A percentile compares a stretch with the other conserved stretches of the same genome.
Conservation (phyloP, 768 basidiomycete species). For the Pholiota microspora region DNA sequence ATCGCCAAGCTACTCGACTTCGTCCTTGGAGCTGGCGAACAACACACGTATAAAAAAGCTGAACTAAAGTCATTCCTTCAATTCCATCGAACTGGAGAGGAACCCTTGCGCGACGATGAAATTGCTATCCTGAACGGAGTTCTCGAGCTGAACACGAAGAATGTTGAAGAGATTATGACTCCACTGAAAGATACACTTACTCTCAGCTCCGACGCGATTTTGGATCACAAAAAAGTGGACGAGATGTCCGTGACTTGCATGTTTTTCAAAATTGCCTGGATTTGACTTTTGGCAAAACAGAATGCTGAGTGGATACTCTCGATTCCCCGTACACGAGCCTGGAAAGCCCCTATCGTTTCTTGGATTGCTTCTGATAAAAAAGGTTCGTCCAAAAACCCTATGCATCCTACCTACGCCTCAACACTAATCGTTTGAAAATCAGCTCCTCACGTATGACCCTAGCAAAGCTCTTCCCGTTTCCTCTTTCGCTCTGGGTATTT, state of each 20-base stretch:
- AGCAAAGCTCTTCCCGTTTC: slow-evolving; percentile 73
- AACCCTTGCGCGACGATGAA: slow-evolving; percentile 78
- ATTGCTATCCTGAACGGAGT: slow-evolving; percentile 81
- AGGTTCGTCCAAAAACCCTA: slow-evolving; percentile 51
- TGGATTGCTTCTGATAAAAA: slow-evolving; percentile 82
- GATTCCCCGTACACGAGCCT: slow-evolving; percentile 85
- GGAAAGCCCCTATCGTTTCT: slow-evolving; percentile 68
- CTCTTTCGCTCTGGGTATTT: slow-evolving; percentile 71
- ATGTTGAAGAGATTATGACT: slow-evolving; percentile 80
- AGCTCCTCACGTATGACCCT: slow-evolving; percentile 91
- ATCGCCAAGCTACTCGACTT: slow-evolving; percentile 80
- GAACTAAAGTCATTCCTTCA: slow-evolving; percentile 77
- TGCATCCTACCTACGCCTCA: too few species aligned
- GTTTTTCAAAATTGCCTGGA: slow-evolving; percentile 6
- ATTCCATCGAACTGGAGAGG: slow-evolving; percentile 76
- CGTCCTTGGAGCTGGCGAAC: slow-evolving; percentile 73
- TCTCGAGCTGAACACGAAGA: slow-evolving; percentile 73
- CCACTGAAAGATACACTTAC: slow-evolving; percentile 85
- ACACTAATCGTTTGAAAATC: too few species aligned
- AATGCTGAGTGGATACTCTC: slow-evolving; percentile 82
- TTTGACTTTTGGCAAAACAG: slow-evolving; percentile 27
- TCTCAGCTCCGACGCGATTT: slow-evolving; percentile 69
- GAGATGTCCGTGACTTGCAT: slow-evolving; percentile 47
- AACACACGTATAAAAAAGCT: slow-evolving; percentile 79
- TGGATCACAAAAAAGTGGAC: slow-evolving; percentile 81